These are phyloP conservation scores for Diplodia intermedia DNA, from an alignment of 2,329 filamentous ascomycete genomes.

Conservation along the genomic window DNA sequence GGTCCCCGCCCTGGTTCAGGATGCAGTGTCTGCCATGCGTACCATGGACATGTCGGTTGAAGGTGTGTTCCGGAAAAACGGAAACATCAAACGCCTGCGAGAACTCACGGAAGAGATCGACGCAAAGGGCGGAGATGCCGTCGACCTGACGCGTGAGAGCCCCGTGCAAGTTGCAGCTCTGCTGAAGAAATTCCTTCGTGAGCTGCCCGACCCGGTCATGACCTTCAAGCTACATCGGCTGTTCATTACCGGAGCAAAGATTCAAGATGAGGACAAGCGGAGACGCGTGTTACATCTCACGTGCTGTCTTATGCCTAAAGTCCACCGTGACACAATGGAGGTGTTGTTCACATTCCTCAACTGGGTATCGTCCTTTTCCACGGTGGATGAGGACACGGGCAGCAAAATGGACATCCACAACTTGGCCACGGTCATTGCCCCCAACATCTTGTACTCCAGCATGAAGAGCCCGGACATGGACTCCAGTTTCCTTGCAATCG, in stretches of 20 bases:
- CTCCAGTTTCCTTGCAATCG: constrained; percentile 91
- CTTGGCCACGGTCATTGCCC: constrained; percentile 94
- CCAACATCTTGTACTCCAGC: constrained; percentile 85
- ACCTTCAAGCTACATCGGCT: constrained; percentile 93
- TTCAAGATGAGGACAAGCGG: constrained; percentile 79
- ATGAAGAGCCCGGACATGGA: constrained; percentile 61
- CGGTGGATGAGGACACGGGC: constrained; percentile 94
- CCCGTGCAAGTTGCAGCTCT: constrained; percentile 94
- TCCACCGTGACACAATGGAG: constrained; percentile 91
- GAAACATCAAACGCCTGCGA: constrained; percentile 92
- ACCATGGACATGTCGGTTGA: constrained; percentile 99
- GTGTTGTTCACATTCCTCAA: constrained; percentile 95
- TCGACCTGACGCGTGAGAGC: constrained; percentile 86
- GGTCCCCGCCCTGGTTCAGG: constrained; percentile 93
- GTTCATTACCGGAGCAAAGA: constrained; percentile 88
- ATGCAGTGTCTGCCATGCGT: constrained; percentile 91
- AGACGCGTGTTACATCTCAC: constrained; percentile 87
- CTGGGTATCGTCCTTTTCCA: constrained; percentile 96
- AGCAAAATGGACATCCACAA: constrained; percentile 99
- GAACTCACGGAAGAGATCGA: constrained; percentile 88
- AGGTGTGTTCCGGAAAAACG: constrained; percentile 98
- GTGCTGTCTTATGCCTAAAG: constrained; percentile 90
- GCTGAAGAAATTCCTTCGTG: constrained; percentile 91
- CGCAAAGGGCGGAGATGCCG: constrained; percentile 79
- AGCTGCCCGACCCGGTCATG: constrained; percentile 91